Evolutionary conservation across 1,284 basidiomycete genomes (phyloP), one percentile per base, ranked within the genome.

Genomic region (Leccinum proliferum): DNA sequence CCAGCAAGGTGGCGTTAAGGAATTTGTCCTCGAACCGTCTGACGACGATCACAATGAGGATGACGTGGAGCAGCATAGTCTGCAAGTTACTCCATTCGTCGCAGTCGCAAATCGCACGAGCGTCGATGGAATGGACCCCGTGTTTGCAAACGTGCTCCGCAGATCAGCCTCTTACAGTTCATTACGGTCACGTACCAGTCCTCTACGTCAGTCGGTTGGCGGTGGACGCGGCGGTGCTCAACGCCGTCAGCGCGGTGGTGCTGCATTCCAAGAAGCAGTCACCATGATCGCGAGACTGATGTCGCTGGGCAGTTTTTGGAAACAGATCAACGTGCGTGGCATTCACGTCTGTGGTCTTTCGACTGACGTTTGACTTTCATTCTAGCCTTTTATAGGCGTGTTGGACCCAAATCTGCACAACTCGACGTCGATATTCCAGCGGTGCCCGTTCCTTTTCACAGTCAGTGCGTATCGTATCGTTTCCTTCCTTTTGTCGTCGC

Each of bases 41-140:
- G 77, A 77, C 6, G 78, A 78, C 11, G 77, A 80, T 56, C 79
- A 77, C 11, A 68, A 75, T 3, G 75, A 76, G 7, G 76, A 77
- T 21, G 78, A 78, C 7, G 35, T 32, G 35, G 74, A 74, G 12
- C 74, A 76, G 15, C 71, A 68, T 21, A 72, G 78, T 11, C 75
- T 77, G 15, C 77, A 78, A 14, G 63, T 61, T 18, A 81, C 82
- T 2, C 78, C 78, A 15, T 67, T 71, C 56, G 73, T 74, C 62
- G 72, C 74, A 55, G 73, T 71, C 25, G 85, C 84, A 3, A 88
- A 87, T 65, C 77, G 80, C 39, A 82, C 82, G 2, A 91, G 88
- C 67, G 79, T 92, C 10, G 91, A 93, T 60, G 90, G 90, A 48
- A 91, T 93, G 88, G 92, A 93, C 67, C 92, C 92, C 10, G 81